These are phyloP conservation scores for Ramaria sp. DNA, from an alignment of 768 basidiomycete genomes.

Conservation along the genomic window DNA sequence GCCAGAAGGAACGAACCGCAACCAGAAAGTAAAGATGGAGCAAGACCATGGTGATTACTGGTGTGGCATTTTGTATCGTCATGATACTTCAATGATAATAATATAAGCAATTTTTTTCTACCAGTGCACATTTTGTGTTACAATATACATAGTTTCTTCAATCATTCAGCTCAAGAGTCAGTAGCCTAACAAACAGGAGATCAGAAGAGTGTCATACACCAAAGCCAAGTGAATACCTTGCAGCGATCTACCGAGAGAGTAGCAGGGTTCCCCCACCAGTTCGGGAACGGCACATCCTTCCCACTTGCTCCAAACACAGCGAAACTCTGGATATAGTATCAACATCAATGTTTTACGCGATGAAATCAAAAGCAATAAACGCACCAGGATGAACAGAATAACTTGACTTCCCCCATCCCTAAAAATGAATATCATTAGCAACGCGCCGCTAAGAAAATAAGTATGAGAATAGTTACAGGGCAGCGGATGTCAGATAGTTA, in stretches of 20 bases:
- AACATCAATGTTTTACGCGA: not conserved
- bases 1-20: too few species aligned
- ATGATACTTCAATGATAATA: too few species aligned
- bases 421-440: not conserved
- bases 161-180: too few species aligned
- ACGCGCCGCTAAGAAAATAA: not conserved
- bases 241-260: conserved; percentile 15
- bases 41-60: too few species aligned
- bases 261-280: conserved; percentile 31
- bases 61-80: too few species aligned
- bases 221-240: too few species aligned
- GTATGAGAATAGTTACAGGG: conserved; percentile 16
- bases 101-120: too few species aligned
- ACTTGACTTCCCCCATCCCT: conserved; percentile 36
- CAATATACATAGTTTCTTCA: too few species aligned
- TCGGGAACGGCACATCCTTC: conserved; percentile 31
- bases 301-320: conserved; percentile 32
- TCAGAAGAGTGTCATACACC: too few species aligned
- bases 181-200: too few species aligned
- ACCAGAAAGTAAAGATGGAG: too few species aligned
- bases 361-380: conserved; percentile 21
- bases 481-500: conserved; percentile 36
- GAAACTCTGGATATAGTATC: conserved; percentile 15
- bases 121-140: too few species aligned
- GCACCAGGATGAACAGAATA: conserved; percentile 36